Base-by-base conservation (phyloP, 306 rosid species). In the Arachis stenosperma region DNA sequence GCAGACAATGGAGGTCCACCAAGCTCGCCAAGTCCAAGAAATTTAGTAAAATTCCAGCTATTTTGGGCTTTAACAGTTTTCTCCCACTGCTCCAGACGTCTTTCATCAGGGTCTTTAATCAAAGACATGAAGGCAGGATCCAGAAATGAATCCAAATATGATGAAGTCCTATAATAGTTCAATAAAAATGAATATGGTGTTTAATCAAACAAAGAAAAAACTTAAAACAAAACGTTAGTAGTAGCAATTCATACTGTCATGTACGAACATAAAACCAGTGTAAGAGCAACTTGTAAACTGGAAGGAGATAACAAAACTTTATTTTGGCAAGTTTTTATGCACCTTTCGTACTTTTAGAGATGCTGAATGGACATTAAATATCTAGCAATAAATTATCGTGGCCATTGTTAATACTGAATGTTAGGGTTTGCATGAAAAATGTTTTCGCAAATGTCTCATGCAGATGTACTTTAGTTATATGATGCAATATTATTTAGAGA, bases 121-220 rank as follows among this genome's bases (percentile, higher is more conserved):
- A 94, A 87, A 62, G 99, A 90, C 99, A 94, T 91, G 88, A 94
- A 94, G 77, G 99, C 95, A 72, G 99, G 99, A 88, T 94, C 99
- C 83, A 94, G 82, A 85, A 55, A 88, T 61, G 97, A 59, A 82
- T 86, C 97, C 80, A 94, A 84, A 81, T 90, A 76, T 61, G 99
- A 72, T 11, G 97, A 84, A 72, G 78, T 91, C 96, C 99, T 94
- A 81, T 15, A 83, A 75, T 73, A 78, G 55, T 46, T 61, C 73
- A 71, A 62, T 61, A 51, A 47, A 66, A 53, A 65, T 9, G 59
- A 59, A 76, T 29, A 44, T 6, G 27, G 2, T 14, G 40, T 53
- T 67, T 46, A 61, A 52, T 42, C 48, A 76, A 68, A 39, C 52
- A 64, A 11, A 37, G 42, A 2, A 39, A 42, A 71, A 44, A 63